Percentiles rank a stretch among this genome's conserved stretches.
These are phyloP conservation scores for Boechera divaricarpa DNA, from an alignment of 345 rosid genomes.

Conservation along the genomic window DNA sequence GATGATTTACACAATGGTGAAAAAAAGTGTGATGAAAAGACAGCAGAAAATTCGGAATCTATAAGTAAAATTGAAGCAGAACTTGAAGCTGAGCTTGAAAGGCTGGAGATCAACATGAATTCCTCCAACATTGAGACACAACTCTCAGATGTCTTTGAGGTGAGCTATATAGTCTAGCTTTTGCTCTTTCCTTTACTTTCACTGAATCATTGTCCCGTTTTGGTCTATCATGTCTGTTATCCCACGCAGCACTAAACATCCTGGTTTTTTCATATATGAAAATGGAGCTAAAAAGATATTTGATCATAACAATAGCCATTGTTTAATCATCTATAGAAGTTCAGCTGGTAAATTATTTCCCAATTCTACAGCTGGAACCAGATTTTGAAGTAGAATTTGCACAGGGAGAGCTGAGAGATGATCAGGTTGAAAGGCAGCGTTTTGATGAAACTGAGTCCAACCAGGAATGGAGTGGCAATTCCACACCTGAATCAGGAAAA, in stretches of 20 bases:
- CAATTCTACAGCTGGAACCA: constrained; percentile 62
- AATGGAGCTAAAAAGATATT: constrained; percentile 44
- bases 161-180: constrained; percentile 20
- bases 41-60: constrained; percentile 56
- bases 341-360: constrained; percentile 14
- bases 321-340: constrained; percentile 2
- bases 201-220: not conserved
- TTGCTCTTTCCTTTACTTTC: constrained; percentile 7
- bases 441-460: constrained; percentile 47
- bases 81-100: constrained; percentile 93
- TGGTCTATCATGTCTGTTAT: not conserved
- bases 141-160: constrained; percentile 43
- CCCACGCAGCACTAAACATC: not conserved
- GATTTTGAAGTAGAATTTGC: constrained; percentile 63
- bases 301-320: not conserved
- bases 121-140: constrained; percentile 50
- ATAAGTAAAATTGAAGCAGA: constrained; percentile 89
- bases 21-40: constrained; percentile 46
- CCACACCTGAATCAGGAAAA: constrained; percentile 57
- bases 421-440: constrained; percentile 25
- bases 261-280: constrained; percentile 55
- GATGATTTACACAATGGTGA: constrained; percentile 43
- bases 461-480: constrained; percentile 52
- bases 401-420: constrained; percentile 62
- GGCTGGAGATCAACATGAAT: constrained; percentile 73